Evolutionary conservation across 2,329 filamentous ascomycete species (phyloP).

Genomic region (Pestalotiopsis sp.): DNA sequence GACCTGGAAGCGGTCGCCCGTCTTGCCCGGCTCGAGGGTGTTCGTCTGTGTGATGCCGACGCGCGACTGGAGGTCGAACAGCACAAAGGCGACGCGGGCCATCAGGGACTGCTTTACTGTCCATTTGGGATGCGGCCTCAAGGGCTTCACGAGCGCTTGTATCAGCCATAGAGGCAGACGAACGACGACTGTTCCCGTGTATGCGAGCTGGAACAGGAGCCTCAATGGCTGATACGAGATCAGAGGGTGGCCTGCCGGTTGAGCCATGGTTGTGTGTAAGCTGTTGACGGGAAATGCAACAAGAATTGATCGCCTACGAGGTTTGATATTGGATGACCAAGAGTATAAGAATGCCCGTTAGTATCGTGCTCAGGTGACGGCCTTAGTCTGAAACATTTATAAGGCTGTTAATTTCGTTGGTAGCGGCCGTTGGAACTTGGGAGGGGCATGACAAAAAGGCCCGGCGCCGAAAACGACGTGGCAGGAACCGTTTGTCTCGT

Average conservation of each 20-base stretch:
- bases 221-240: constrained; percentile 18
- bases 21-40: constrained; percentile 12
- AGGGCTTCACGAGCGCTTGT: constrained; percentile 15
- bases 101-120: constrained; percentile 15
- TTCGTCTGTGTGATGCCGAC: constrained; percentile 15
- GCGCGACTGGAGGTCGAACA: constrained; percentile 1
- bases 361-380: no score
- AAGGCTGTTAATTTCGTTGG: no score
- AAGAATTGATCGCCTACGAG: background rate
- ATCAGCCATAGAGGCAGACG: constrained; percentile 17
- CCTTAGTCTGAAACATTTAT: no score
- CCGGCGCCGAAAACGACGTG: background rate
- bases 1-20: constrained; percentile 13
- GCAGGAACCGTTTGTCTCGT: background rate
- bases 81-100: constrained; percentile 1
- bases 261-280: background rate
- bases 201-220: constrained; percentile 13
- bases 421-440: no score
- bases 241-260: constrained; percentile 9
- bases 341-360: no score
- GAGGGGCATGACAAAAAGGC: background rate
- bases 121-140: constrained; percentile 18
- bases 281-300: background rate
- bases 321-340: background rate
- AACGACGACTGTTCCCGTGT: constrained; percentile 8